These are phyloP conservation scores for Colletotrichum sp. DNA, from an alignment of 2,329 filamentous ascomycete species.

Conservation along the genomic window DNA sequence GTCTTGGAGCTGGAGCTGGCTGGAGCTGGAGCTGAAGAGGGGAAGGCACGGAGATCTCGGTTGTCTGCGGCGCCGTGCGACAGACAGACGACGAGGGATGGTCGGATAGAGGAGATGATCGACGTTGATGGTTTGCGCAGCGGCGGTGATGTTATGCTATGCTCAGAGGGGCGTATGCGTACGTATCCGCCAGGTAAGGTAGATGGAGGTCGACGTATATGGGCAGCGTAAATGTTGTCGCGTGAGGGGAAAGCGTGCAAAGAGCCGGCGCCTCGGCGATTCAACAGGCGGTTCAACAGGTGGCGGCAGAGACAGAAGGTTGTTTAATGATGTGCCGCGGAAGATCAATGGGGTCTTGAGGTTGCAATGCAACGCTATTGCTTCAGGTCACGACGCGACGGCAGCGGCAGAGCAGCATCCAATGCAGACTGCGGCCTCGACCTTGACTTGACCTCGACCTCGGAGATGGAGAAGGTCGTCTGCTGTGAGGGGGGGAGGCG, in stretches of 20 bases:
- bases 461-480: conserved; percentile 22
- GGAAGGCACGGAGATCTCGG: conserved; percentile 15
- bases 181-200: not conserved
- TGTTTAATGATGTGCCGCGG: conserved; percentile 15
- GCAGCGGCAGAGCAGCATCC: not conserved
- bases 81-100: not conserved
- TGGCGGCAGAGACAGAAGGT: conserved; percentile 1
- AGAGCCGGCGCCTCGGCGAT: conserved; percentile 16
- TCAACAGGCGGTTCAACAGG: not conserved
- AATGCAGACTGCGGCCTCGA: not conserved
- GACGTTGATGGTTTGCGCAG: not conserved
- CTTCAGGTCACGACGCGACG: not conserved
- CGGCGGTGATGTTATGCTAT: not conserved
- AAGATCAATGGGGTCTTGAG: not conserved
- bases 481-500: not conserved
- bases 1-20: not conserved
- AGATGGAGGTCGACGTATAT: not conserved
- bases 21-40: not conserved
- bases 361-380: not conserved
- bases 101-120: conserved; percentile 1
- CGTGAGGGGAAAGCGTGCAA: conserved; percentile 5
- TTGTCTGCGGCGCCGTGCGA: conserved; percentile 18
- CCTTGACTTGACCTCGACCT: not conserved
- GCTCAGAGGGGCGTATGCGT: not conserved
- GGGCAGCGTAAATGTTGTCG: not conserved